Conservation (phyloP, 2,329 filamentous ascomycete genomes). For the Ceratocystis eucalypticola region DNA sequence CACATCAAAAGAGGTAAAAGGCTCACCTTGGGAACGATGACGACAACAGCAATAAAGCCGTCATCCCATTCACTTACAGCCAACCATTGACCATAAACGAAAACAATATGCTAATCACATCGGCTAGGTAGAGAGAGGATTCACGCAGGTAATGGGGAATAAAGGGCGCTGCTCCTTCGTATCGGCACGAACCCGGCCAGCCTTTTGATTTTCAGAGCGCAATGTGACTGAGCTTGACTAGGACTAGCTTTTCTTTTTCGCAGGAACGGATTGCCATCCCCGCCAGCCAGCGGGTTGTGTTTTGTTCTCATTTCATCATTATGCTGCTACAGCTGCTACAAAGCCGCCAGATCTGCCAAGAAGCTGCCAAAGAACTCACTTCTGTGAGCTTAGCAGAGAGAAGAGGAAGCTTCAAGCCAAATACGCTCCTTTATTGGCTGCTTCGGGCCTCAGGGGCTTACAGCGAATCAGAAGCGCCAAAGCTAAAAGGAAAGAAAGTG, state of each 20-base stretch:
- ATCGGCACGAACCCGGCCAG: conserved; percentile 5
- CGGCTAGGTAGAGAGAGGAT: too few species aligned
- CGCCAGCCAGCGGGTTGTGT: too few species aligned
- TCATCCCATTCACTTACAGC: too few species aligned
- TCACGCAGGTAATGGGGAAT: too few species aligned
- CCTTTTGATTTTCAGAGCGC: background rate
- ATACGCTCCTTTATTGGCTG: background rate
- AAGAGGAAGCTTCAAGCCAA: background rate
- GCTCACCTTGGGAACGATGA: too few species aligned
- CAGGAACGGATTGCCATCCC: too few species aligned
- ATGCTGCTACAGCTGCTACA: background rate
- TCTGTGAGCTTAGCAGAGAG: background rate
- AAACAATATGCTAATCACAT: too few species aligned
- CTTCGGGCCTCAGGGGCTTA: background rate
- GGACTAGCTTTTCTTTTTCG: background rate
- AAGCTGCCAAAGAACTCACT: background rate
- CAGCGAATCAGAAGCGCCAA: background rate
- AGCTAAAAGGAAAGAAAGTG: too few species aligned
- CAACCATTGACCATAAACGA: too few species aligned
- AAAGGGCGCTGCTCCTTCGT: background rate
- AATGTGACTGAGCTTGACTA: background rate
- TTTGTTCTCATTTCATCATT: background rate
- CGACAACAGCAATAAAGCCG: too few species aligned
- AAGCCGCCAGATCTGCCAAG: background rate
- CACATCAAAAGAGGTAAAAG: too few species aligned